Percentiles rank a stretch among this genome's conserved stretches.
phyloP scores from a whole-genome alignment of 768 basidiomycete species.

The Lactarius sanguifluus region DNA sequence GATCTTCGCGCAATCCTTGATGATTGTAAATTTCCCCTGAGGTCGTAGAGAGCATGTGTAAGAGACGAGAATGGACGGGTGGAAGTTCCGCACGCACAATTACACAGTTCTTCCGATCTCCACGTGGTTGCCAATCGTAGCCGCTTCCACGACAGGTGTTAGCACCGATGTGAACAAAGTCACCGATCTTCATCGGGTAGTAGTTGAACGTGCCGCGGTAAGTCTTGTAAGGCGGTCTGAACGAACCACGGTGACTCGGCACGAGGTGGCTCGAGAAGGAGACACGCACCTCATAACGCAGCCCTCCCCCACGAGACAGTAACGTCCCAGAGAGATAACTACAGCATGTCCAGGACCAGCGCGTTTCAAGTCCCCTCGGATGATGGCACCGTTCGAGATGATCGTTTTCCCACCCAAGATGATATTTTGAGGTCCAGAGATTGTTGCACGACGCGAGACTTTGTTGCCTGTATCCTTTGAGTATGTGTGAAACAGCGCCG shows the following conservation, averaged over 20 bases:
- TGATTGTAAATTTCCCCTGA: conserved; percentile 94
- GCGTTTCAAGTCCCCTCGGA: conserved; percentile 89
- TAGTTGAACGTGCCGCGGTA: conserved; percentile 93
- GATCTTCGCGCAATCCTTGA: conserved; percentile 92
- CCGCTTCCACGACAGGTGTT: conserved; percentile 88
- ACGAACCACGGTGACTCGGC: conserved; percentile 3
- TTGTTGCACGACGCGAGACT: conserved; percentile 87
- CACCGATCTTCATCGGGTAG: conserved; percentile 96
- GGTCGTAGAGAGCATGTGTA: too few species aligned
- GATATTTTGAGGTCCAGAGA: conserved; percentile 94
- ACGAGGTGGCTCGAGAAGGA: neutral
- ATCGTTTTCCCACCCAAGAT: conserved; percentile 97
- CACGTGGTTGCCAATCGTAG: conserved; percentile 90
- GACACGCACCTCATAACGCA: conserved; percentile 74
- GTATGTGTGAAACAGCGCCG: neutral
- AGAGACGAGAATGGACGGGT: neutral
- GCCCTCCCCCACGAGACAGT: conserved; percentile 88
- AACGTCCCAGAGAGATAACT: conserved; percentile 89
- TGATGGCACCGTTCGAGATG: conserved; percentile 85
- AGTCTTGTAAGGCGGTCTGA: conserved; percentile 83
- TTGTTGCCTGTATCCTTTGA: conserved; percentile 92
- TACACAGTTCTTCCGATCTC: conserved; percentile 93
- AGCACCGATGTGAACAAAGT: conserved; percentile 93
- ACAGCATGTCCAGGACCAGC: conserved; percentile 92
- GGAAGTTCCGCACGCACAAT: conserved; percentile 68